phyloP scores from a whole-genome alignment of 305 asterid genomes.

The Solanum hybrid region DNA sequence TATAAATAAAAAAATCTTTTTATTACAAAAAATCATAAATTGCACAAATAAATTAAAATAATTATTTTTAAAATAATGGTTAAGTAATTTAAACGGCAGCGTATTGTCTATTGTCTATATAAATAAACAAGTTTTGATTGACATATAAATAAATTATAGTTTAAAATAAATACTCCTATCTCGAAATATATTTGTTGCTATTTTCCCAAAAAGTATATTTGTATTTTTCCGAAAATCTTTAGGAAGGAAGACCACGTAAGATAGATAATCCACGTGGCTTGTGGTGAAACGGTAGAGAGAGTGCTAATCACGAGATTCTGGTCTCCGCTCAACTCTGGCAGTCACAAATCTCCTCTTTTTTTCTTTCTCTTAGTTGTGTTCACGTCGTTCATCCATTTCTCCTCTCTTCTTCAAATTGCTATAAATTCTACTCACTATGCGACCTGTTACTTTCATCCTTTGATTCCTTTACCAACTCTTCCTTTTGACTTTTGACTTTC shows the following conservation, averaged over 20 bases:
- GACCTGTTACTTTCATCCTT: not conserved
- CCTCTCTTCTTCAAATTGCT: not conserved
- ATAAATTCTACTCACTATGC: not conserved
- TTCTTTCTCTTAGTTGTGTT: not conserved
- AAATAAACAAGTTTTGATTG: too few relatives aligned
- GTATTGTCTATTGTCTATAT: not conserved
- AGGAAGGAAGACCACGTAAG: not conserved
- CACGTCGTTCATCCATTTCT: not conserved
- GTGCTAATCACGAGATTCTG: not conserved
- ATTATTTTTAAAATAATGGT: too few relatives aligned
- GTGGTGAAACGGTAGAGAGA: not conserved
- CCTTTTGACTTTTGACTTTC: conserved; percentile 15
- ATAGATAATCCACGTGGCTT: not conserved
- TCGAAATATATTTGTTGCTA: not conserved
- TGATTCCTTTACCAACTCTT: not conserved
- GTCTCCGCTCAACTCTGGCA: not conserved
- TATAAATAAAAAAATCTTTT: too few relatives aligned
- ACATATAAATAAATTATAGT: too few relatives aligned
- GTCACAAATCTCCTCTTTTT: not conserved
- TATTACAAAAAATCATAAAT: too few relatives aligned
- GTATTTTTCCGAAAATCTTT: not conserved
- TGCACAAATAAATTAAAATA: too few relatives aligned
- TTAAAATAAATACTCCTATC: not conserved
- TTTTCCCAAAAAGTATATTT: too few relatives aligned
- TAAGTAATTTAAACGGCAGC: not conserved